Base-by-base conservation (phyloP, 2,329 filamentous ascomycete genomes). In the Aspergillus unguis region DNA sequence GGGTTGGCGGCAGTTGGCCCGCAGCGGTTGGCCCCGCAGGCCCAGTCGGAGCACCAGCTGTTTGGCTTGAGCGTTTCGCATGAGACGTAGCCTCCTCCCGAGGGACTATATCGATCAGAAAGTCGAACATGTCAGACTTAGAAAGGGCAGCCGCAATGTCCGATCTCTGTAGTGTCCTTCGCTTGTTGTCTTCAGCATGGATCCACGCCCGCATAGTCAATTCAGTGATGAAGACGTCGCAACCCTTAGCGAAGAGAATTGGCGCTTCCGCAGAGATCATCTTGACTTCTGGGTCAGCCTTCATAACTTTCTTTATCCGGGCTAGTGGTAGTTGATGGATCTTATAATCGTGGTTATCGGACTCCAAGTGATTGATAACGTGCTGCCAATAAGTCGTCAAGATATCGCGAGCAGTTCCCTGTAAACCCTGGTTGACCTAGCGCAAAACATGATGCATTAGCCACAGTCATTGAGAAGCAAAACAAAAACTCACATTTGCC, bases 271-370 rank as follows among this genome's bases (percentile, higher is more conserved):
- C 94, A 3, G 92, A 97, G 58, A 99, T 99, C 94, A 99, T 99
- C 79, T 99, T 99, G 44, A 99, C 94, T 66, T 99, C 94, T 0
- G 94, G 94, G 63, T 99, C 94, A 1, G 94, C 94, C 76, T 99
- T 99, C 94, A 99, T 99, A 61, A 99, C 94, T 74, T 99, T 99
- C 80, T 99, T 99, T 77, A 99, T 99, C 50, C 94, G 87, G n/a
- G 94, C 94, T 37, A 99, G 81, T 1, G 94, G 94, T 36, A 99
- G 81, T 72, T 97, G 94, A 71, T 99, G 94, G 52, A 97, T 83
- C 75, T 99, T 99, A 81, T 97, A 99, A 74, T 99, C 94, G 72
- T 99, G 94, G 44, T 88, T 90, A 65, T 97, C 94, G 55, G 83
- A 90, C 75, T 99, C 94, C 54, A 99, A 84, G 71, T 95, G 91